A percentile compares a stretch with the other conserved stretches of the same genome.
These are phyloP conservation scores for Penstemon newberryi DNA, from an alignment of 257 asterid species.

Conservation along the genomic window DNA sequence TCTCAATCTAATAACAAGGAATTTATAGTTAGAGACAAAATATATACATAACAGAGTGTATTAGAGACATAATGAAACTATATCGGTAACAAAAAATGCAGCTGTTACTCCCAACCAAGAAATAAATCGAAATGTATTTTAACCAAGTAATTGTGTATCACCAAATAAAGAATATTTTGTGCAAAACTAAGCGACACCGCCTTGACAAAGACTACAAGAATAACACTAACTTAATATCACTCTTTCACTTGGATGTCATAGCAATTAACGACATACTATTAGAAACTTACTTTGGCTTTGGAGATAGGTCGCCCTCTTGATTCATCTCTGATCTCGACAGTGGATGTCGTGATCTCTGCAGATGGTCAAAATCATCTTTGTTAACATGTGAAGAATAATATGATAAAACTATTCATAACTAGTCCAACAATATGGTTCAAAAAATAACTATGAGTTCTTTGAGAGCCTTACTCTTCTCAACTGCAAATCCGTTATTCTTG, in stretches of 20 bases:
- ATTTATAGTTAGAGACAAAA: background rate
- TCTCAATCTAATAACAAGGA: conserved; percentile 55
- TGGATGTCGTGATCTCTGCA: conserved; percentile 80
- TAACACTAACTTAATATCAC: too few species aligned
- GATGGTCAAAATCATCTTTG: background rate
- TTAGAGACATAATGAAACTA: background rate
- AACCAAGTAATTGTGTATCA: background rate
- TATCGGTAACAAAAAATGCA: background rate
- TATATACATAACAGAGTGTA: background rate
- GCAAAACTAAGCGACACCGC: background rate
- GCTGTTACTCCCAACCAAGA: background rate
- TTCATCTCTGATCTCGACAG: conserved; percentile 84
- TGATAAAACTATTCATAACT: background rate
- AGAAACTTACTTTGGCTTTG: conserved; percentile 66
- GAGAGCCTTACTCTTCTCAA: conserved; percentile 61
- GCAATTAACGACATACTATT: background rate
- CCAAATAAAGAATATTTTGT: background rate
- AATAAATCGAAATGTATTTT: background rate
- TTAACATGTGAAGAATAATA: background rate
- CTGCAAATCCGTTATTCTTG: conserved; percentile 86
- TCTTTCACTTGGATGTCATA: background rate
- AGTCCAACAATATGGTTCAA: background rate
- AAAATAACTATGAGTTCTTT: background rate
- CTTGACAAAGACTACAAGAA: too few species aligned
- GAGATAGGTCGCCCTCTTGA: conserved; percentile 74